These are phyloP conservation scores for Umbelopsis ramanniana DNA, from an alignment of 192 early-diverging fungal genomes.

Conservation along the genomic window DNA sequence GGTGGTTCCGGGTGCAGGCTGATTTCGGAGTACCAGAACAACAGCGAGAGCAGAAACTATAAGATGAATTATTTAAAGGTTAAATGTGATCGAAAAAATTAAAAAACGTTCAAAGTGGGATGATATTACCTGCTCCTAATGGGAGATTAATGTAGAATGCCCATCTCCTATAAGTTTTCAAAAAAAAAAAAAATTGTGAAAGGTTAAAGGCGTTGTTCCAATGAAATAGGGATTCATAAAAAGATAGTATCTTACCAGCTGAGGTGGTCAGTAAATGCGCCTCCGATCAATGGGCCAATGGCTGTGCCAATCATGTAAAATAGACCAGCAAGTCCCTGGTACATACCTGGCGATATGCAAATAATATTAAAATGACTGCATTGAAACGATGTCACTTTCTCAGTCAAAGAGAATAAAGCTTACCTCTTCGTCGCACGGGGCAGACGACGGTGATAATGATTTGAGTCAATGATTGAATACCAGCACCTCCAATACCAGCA, in stretches of 20 bases:
- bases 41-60: slow-evolving; percentile 42
- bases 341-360: slow-evolving; percentile 45
- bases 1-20: slow-evolving; percentile 51
- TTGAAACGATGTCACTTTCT: not conserved
- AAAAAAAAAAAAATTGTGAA: too few species aligned
- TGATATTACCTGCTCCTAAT: slow-evolving; percentile 49
- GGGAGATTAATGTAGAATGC: slow-evolving; percentile 64
- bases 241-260: slow-evolving; percentile 41
- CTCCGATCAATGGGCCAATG: slow-evolving; percentile 62
- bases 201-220: not conserved
- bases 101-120: not conserved
- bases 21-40: slow-evolving; percentile 55
- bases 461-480: slow-evolving; percentile 26
- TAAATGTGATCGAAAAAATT: not conserved
- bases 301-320: slow-evolving; percentile 54
- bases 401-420: not conserved
- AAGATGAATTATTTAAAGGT: slow-evolving; percentile 22
- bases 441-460: slow-evolving; percentile 74
- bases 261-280: slow-evolving; percentile 57
- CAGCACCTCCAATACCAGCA: slow-evolving; percentile 54
- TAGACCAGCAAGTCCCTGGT: slow-evolving; percentile 58
- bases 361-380: not conserved
- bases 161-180: slow-evolving; percentile 40
- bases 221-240: not conserved
- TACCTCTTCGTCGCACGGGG: slow-evolving; percentile 51